phyloP scores from a whole-genome alignment of 805 yeast species.

The Suhomyces xylopsoci region DNA sequence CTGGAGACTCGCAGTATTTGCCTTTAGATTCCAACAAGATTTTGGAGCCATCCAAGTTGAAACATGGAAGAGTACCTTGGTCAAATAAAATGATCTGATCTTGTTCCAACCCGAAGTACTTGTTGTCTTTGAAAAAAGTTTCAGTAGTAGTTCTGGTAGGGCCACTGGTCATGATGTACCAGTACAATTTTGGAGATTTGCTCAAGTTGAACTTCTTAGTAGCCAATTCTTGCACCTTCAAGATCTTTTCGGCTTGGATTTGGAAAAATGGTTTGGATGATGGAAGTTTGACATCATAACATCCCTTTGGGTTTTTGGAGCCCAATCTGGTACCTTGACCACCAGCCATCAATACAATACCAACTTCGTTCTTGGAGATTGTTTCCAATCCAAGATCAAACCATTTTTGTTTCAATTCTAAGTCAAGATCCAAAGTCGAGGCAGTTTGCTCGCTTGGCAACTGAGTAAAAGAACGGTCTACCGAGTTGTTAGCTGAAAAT shows the following conservation, averaged over 20 bases:
- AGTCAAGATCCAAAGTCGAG: slow-evolving; percentile 45
- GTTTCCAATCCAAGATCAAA: slow-evolving; percentile 59
- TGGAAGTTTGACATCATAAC: slow-evolving; percentile 83
- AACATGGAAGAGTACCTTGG: slow-evolving; percentile 95
- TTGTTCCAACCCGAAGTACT: slow-evolving; percentile 66
- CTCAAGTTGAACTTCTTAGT: slow-evolving; percentile 21
- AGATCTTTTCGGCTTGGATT: slow-evolving; percentile 85
- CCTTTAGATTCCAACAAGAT: slow-evolving; percentile 58
- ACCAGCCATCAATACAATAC: slow-evolving; percentile 92
- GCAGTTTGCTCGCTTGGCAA: slow-evolving; percentile 49
- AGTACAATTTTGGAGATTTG: slow-evolving; percentile 45
- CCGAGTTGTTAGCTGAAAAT: slow-evolving; percentile 25
- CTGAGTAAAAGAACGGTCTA: slow-evolving; percentile 36
- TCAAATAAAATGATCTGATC: slow-evolving; percentile 75
- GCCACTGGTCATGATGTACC: slow-evolving; percentile 95
- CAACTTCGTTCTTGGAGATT: slow-evolving; percentile 71
- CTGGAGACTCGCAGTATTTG: slow-evolving; percentile 81
- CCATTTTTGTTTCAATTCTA: slow-evolving; percentile 37
- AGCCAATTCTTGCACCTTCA: slow-evolving; percentile 59
- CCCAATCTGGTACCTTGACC: slow-evolving; percentile 98
- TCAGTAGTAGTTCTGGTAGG: slow-evolving; percentile 82
- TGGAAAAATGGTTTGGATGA: slow-evolving; percentile 83
- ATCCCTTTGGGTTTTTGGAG: slow-evolving; percentile 88
- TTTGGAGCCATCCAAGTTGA: slow-evolving; percentile 64
- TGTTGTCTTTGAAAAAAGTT: slow-evolving; percentile 55